Evolutionary conservation across 495 filamentous ascomycete species (phyloP).

Genomic region (Xylaria nigripes): DNA sequence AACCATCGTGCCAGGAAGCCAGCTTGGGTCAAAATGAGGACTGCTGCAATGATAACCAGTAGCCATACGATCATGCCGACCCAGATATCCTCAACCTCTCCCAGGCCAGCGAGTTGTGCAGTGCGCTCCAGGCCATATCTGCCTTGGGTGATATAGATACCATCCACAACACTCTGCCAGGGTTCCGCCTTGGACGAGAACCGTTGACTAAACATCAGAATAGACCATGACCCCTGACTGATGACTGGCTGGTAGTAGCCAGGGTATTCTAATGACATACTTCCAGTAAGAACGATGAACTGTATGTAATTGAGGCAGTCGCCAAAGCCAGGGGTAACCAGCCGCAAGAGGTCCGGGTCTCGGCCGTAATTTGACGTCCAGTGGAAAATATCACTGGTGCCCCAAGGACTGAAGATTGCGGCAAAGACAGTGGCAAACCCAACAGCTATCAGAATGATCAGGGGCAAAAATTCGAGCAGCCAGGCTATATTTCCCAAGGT

Average conservation of each 20-base stretch:
- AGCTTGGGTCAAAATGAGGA: conserved; percentile 66
- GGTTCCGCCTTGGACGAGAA: conserved; percentile 63
- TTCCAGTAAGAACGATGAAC: conserved; percentile 80
- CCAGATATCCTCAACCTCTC: conserved; percentile 73
- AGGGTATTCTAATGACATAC: conserved; percentile 78
- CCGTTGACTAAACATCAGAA: conserved; percentile 87
- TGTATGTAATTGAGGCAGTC: conserved; percentile 98
- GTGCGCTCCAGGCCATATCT: conserved; percentile 69
- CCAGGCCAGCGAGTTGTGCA: conserved; percentile 80
- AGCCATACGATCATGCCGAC: conserved; percentile 85
- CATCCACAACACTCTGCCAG: conserved; percentile 62
- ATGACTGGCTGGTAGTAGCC: conserved; percentile 90
- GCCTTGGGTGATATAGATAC: conserved; percentile 66
- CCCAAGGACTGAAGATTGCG: conserved; percentile 88
- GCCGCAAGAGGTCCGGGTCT: conserved; percentile 81
- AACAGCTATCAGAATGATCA: conserved; percentile 69
- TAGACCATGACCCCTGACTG: conserved; percentile 78
- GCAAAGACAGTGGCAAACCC: conserved; percentile 74
- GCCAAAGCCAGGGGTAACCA: conserved; percentile 93
- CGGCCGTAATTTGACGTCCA: conserved; percentile 96
- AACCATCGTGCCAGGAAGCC: conserved; percentile 70
- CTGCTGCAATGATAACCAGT: conserved; percentile 57
- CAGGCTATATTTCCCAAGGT: conserved; percentile 55
- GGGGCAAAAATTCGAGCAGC: conserved; percentile 68
- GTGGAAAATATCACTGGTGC: conserved; percentile 75